Evolutionary conservation across 352 stramenopile genomes (phyloP).

Genomic region (Phytophthora agathidicida): DNA sequence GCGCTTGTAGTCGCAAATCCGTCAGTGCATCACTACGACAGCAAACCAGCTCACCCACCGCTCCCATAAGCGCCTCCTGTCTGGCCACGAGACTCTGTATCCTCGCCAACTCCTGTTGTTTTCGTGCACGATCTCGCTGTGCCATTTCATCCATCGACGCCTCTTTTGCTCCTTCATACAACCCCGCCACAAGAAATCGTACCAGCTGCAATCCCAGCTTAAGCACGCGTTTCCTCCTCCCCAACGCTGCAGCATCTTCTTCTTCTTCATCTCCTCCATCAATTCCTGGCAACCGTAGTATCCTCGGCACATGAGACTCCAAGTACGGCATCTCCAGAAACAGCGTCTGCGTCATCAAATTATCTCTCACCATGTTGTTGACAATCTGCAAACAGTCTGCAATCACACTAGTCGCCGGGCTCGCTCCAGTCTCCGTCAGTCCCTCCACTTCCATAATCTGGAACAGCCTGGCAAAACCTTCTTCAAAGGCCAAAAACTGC

Average conservation of each 20-base stretch:
- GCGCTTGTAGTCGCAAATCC: conserved; percentile 64
- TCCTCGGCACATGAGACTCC: conserved; percentile 50
- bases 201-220: conserved; percentile 71
- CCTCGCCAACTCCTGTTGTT: conserved; percentile 45
- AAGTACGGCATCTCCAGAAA: conserved; percentile 69
- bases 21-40: conserved; percentile 45
- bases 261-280: conserved; percentile 25
- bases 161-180: conserved; percentile 63
- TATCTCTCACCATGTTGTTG: conserved; percentile 82
- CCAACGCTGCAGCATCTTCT: conserved; percentile 22
- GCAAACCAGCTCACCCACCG: conserved; percentile 72
- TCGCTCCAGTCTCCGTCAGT: conserved; percentile 34
- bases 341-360: conserved; percentile 80
- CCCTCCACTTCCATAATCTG: conserved; percentile 78
- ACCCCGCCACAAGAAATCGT: conserved; percentile 56
- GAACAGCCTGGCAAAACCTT: conserved; percentile 77
- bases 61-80: conserved; percentile 63
- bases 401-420: conserved; percentile 52
- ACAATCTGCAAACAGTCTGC: conserved; percentile 81
- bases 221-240: conserved; percentile 58
- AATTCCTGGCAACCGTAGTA: conserved; percentile 46
- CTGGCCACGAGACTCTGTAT: conserved; percentile 72
- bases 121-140: conserved; percentile 49
- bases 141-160: conserved; percentile 61
- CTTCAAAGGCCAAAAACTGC: conserved; percentile 85